phyloP scores from a whole-genome alignment of 2,329 filamentous ascomycete genomes.

The Fonsecaea erecta region DNA sequence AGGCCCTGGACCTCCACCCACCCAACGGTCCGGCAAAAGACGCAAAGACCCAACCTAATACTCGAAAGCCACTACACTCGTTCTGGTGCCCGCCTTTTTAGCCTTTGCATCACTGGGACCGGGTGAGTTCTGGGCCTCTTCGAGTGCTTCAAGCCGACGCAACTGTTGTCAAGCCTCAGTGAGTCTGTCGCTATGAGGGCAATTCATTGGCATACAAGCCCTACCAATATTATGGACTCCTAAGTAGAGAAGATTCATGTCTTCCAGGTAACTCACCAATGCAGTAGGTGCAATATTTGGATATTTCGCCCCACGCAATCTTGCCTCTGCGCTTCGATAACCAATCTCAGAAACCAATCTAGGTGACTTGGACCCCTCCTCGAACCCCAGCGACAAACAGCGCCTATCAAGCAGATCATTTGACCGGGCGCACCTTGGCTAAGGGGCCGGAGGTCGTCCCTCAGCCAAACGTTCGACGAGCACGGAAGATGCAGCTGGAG shows the following conservation, averaged over 20 bases:
- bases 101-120: background rate
- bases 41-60: background rate
- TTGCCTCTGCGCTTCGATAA: conserved; percentile 7
- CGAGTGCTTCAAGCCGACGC: background rate
- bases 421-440: background rate
- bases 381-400: background rate
- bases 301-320: conserved; percentile 11
- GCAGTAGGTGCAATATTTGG: background rate
- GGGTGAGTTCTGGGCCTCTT: background rate
- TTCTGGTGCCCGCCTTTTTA: background rate
- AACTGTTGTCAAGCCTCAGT: background rate
- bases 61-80: background rate
- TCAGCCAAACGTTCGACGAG: too few species aligned
- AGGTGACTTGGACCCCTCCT: conserved; percentile 1
- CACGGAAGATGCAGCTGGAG: background rate
- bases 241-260: background rate
- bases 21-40: background rate
- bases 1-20: background rate
- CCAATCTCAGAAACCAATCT: background rate
- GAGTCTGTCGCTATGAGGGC: too few species aligned
- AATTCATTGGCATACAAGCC: background rate
- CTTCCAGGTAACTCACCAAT: background rate
- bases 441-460: background rate
- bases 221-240: background rate
- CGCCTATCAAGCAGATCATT: conserved; percentile 6